Conservation (phyloP, 257 asterid genomes). For the Euphrasia confusa region DNA sequence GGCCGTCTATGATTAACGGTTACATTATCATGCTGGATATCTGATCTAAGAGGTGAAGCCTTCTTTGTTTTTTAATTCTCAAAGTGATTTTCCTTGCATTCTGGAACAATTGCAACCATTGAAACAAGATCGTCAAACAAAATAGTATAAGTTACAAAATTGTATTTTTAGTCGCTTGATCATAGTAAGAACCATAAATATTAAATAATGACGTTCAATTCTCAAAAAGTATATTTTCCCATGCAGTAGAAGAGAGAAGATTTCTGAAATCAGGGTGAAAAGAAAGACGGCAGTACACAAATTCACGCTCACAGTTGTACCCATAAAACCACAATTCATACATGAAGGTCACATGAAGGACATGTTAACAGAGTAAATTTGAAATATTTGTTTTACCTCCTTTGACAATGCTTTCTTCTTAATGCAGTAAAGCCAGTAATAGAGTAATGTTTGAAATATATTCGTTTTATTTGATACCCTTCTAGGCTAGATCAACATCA, state of each 20-base stretch:
- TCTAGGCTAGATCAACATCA: neutral
- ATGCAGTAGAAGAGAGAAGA: neutral
- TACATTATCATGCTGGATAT: neutral
- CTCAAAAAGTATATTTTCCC: neutral
- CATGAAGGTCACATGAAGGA: neutral
- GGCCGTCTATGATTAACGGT: neutral
- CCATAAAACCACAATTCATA: neutral
- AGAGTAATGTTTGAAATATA: neutral
- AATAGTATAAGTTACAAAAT: neutral
- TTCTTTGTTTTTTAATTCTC: constrained; percentile 18
- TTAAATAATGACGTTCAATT: neutral
- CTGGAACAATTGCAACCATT: constrained; percentile 28
- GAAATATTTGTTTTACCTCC: neutral
- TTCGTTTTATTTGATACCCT: neutral
- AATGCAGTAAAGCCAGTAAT: neutral
- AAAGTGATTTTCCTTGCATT: constrained; percentile 37
- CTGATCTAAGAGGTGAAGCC: neutral
- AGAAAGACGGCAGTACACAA: neutral
- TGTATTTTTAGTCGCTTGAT: neutral
- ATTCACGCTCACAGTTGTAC: neutral
- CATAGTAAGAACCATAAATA: neutral
- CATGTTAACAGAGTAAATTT: neutral
- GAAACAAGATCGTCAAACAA: constrained; percentile 3
- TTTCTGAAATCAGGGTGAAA: neutral
- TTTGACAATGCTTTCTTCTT: neutral